phyloP scores from a whole-genome alignment of 2,329 filamentous ascomycete genomes.

The Byssothecium circinans region DNA sequence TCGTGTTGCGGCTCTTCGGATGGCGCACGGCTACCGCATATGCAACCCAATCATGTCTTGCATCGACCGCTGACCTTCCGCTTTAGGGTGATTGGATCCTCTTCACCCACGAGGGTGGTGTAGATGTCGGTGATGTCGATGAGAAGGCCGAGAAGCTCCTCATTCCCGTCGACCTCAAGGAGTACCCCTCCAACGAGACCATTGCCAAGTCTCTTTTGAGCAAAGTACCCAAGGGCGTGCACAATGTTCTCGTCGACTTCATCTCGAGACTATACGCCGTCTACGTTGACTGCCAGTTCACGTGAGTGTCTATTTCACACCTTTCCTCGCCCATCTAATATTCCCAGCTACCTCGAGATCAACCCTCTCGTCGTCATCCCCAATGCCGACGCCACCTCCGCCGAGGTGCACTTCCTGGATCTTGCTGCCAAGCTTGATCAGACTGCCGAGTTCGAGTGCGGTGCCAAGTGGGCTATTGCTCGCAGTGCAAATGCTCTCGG shows the following conservation, averaged over 20 bases:
- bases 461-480: constrained; percentile 97
- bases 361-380: constrained; percentile 98
- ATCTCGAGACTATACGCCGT: constrained; percentile 97
- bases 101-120: constrained; percentile 99
- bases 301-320: constrained; percentile 45
- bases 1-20: constrained; percentile 40
- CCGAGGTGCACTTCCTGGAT: constrained; percentile 96
- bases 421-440: constrained; percentile 98
- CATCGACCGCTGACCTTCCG: constrained; percentile 35
- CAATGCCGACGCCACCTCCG: constrained; percentile 87
- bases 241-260: constrained; percentile 99
- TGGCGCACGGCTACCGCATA: constrained; percentile 20
- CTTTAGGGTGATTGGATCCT: constrained; percentile 96
- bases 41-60: constrained; percentile 30
- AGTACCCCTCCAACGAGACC: constrained; percentile 95
- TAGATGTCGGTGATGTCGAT: constrained; percentile 98
- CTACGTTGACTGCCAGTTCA: constrained; percentile 99
- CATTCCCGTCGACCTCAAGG: constrained; percentile 89
- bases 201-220: constrained; percentile 83
- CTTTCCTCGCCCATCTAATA: constrained; percentile 11
- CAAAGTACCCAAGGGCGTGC: constrained; percentile 91
- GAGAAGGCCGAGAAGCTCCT: constrained; percentile 98
- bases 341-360: constrained; percentile 84
- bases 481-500: constrained; percentile 88
- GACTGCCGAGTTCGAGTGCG: constrained; percentile 98